Evolutionary conservation across 371 early-diverging fungal genomes (phyloP), one percentile per base, ranked within the genome.

Genomic region (Rhizopus delemar): DNA sequence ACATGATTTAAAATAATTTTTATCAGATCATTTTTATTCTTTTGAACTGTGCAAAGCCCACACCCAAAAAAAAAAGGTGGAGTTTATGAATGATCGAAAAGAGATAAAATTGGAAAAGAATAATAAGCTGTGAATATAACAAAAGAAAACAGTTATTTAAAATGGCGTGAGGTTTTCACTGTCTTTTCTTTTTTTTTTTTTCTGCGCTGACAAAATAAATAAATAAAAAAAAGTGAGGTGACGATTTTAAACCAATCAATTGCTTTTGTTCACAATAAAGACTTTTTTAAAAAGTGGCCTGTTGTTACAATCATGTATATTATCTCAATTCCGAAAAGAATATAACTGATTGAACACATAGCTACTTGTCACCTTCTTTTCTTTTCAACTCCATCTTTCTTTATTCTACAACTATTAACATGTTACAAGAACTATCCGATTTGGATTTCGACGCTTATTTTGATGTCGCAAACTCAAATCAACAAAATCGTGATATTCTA

Each of bases 381-480:
- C 60, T 32, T 53, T 35, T 39, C 39, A 36, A 29, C 5, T 52
- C 33, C n/a, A 38, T 56, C 35, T 12, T 56, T 51, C 39, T 29
- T 52, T 56, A 35, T 51, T 51, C 41, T 35, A 55, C 34, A 43
- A 41, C 39, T 46, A 39, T 53, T 39, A 22, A 34, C n/a, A 67
- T 67, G 67, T 55, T 67, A 22, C 62, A 66, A 58, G 68, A 68
- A 32, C 49, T 60, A 49, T 52, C 59, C 35, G 68, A 68, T 49
- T 48, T 68, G 51, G 68, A 68, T 35, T 68, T 68, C 46, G 68
- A 64, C 46, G 57, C 64, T 31, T 68, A 63, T 56, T 63, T 68
- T 46, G 60, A 68, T 52, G 60, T 63, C 43, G 41, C 62, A 5
- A 56, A 59, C 13, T 51, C 54, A 22, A 67, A 62, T 59, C 67